Percentiles rank a stretch among this genome's conserved stretches.
Evolutionary conservation across 1,139 yeast genomes (phyloP).

Genomic region (Schwanniomyces etchellsii): DNA sequence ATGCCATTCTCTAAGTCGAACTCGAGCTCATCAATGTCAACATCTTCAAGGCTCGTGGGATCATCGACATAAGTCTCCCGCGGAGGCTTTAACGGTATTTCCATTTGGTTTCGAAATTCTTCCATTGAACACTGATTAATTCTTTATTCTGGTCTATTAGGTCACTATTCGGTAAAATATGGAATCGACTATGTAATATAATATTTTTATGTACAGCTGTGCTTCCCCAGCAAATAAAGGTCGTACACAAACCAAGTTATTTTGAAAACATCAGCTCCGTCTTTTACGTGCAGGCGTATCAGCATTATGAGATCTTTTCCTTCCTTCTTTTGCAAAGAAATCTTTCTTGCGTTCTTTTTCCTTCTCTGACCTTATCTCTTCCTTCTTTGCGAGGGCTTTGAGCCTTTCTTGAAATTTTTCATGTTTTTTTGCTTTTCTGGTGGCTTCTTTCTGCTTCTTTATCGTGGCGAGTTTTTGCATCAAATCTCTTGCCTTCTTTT

Average conservation of each 20-base stretch:
- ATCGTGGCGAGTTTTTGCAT: conserved; percentile 84
- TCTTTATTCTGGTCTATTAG: neutral
- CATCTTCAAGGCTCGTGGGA: conserved; percentile 31
- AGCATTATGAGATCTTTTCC: no score
- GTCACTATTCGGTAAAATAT: no score
- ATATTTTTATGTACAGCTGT: no score
- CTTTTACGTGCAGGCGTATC: no score
- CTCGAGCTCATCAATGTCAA: conserved; percentile 29
- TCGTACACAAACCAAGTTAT: no score
- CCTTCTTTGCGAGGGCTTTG: conserved; percentile 69
- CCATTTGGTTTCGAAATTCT: conserved; percentile 12
- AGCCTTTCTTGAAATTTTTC: conserved; percentile 73
- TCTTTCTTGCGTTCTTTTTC: conserved; percentile 85
- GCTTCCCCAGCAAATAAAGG: no score
- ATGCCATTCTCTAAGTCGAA: conserved; percentile 25
- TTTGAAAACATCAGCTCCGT: no score
- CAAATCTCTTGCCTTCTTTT: conserved; percentile 86
- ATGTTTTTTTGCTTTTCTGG: conserved; percentile 67
- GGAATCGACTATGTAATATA: no score
- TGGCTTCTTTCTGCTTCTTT: conserved; percentile 79
- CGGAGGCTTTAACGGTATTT: conserved; percentile 34
- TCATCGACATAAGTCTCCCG: conserved; percentile 42
- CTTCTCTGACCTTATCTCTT: conserved; percentile 66
- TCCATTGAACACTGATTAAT: conserved; percentile 1
- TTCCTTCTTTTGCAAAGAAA: conserved; percentile 68